These are phyloP conservation scores for Grammothele lineata DNA, from an alignment of 768 basidiomycete species.

Conservation along the genomic window DNA sequence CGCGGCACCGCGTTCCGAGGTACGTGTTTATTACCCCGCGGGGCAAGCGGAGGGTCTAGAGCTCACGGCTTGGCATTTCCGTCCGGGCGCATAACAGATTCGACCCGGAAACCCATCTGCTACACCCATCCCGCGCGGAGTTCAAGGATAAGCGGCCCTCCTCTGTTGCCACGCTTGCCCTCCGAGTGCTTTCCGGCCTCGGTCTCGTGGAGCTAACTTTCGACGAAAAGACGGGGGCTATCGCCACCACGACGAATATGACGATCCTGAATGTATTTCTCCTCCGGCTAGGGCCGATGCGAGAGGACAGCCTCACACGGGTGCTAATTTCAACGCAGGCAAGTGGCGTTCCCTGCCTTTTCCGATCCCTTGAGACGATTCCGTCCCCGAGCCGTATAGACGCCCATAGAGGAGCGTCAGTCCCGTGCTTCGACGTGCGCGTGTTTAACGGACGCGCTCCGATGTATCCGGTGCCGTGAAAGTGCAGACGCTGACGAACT, in stretches of 20 bases:
- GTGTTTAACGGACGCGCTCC: not conserved
- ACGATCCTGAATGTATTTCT: conserved; percentile 89
- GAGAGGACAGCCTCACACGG: conserved; percentile 74
- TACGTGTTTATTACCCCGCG: conserved; percentile 31
- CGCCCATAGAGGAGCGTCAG: no score
- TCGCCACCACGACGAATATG: conserved; percentile 78
- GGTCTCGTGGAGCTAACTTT: conserved; percentile 63
- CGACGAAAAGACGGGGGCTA: conserved; percentile 49
- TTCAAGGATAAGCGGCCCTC: conserved; percentile 59
- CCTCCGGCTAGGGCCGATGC: conserved; percentile 77
- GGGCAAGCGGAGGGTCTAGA: not conserved
- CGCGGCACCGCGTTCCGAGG: conserved; percentile 91
- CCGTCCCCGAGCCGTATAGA: no score
- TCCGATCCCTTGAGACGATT: no score
- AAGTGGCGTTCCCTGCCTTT: not conserved
- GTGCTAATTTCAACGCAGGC: conserved; percentile 75
- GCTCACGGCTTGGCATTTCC: not conserved
- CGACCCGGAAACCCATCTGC: conserved; percentile 66
- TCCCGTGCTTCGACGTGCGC: no score
- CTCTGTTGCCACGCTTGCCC: conserved; percentile 44
- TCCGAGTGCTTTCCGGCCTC: conserved; percentile 57
- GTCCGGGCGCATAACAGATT: conserved; percentile 44
- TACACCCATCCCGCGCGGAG: conserved; percentile 68
- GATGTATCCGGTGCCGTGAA: not conserved
- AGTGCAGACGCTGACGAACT: not conserved